A percentile compares a stretch with the other conserved stretches of the same genome.
Conservation (phyloP, 257 asterid species). For the Solanum chmielewskii region DNA sequence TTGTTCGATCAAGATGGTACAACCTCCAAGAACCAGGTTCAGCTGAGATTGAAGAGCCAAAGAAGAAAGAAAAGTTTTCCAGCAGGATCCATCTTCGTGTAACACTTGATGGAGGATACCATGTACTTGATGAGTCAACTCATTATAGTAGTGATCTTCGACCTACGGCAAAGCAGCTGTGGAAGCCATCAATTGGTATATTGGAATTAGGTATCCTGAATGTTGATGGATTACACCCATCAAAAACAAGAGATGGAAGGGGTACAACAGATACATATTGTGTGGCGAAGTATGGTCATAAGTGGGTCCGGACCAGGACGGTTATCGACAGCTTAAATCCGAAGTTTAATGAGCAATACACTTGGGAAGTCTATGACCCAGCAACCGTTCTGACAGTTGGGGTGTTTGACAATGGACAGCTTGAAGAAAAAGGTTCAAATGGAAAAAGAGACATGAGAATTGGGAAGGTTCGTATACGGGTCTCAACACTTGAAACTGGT, state of each 20-base stretch:
- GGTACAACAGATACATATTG: constrained; percentile 75
- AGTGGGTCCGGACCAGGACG: constrained; percentile 88
- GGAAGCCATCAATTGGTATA: constrained; percentile 79
- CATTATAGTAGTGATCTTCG: constrained; percentile 83
- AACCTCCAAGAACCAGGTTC: constrained; percentile 37
- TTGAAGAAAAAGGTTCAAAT: constrained; percentile 28
- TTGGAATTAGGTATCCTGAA: constrained; percentile 68
- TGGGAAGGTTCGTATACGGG: constrained; percentile 79
- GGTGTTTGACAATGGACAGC: constrained; percentile 62
- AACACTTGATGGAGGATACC: constrained; percentile 92
- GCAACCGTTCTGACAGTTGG: constrained; percentile 87
- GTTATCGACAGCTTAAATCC: constrained; percentile 71
- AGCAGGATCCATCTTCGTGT: constrained; percentile 67
- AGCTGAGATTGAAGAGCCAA: constrained; percentile 51
- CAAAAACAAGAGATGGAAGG: constrained; percentile 59
- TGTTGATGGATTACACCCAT: constrained; percentile 61
- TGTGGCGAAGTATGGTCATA: constrained; percentile 82
- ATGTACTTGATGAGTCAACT: constrained; percentile 82
- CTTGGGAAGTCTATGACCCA: constrained; percentile 94
- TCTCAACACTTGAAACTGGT: constrained; percentile 80
- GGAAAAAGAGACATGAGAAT: constrained; percentile 46
- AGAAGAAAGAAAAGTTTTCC: constrained; percentile 57
- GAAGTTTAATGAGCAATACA: constrained; percentile 84
- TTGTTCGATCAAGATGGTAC: constrained; percentile 63
- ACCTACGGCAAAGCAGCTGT: constrained; percentile 75